A percentile compares a stretch with the other conserved stretches of the same genome.
phyloP scores from a whole-genome alignment of 2,329 filamentous ascomycete genomes.

The Penicillium nordicum region DNA sequence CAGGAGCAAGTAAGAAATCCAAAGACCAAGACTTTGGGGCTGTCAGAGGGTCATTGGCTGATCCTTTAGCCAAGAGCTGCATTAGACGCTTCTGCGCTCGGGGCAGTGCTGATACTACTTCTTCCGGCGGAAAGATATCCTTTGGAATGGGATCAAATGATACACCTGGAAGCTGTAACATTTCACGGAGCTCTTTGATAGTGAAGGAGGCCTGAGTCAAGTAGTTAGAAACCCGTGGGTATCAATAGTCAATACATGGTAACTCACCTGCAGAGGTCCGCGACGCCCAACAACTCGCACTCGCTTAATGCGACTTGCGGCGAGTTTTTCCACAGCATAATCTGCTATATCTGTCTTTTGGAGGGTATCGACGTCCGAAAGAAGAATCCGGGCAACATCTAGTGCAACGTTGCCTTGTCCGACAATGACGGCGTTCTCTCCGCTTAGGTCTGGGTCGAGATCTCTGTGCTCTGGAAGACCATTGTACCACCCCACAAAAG shows the following conservation, averaged over 20 bases:
- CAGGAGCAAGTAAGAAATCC: constrained; percentile 79
- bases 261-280: constrained; percentile 75
- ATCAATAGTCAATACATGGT: not conserved
- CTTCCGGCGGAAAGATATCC: constrained; percentile 59
- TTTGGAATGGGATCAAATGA: constrained; percentile 67
- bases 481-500: constrained; percentile 99
- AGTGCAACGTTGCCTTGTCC: constrained; percentile 96
- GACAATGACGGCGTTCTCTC: constrained; percentile 81
- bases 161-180: constrained; percentile 72
- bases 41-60: constrained; percentile 48
- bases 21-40: constrained; percentile 73
- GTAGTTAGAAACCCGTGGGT: not conserved
- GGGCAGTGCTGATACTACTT: constrained; percentile 65
- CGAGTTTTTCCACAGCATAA: constrained; percentile 70
- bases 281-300: constrained; percentile 86
- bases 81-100: constrained; percentile 73
- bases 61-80: constrained; percentile 76
- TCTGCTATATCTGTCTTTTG: constrained; percentile 85
- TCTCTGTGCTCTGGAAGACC: constrained; percentile 77
- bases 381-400: constrained; percentile 83
- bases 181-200: constrained; percentile 87
- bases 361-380: constrained; percentile 70
- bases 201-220: constrained; percentile 74
- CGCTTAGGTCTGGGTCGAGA: constrained; percentile 69
- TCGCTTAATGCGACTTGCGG: constrained; percentile 68